Conservation (phyloP, 345 rosid species). For the Viola odorata region DNA sequence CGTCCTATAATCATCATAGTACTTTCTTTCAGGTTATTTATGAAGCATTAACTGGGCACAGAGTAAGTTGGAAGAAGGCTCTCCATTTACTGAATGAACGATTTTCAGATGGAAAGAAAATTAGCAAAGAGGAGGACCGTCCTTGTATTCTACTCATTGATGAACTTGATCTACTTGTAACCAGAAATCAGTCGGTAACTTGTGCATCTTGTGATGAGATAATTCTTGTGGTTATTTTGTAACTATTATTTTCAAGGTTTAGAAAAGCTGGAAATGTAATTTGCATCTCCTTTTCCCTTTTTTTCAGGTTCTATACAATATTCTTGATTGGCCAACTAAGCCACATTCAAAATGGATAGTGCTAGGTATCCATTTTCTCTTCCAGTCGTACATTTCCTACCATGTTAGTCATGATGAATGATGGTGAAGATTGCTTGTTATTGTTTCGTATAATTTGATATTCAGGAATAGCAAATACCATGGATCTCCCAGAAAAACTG, state of each 20-base stretch:
- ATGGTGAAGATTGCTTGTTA: not conserved
- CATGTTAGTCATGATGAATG: not conserved
- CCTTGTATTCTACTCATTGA: conserved; percentile 94
- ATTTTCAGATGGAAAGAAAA: conserved; percentile 61
- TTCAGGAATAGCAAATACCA: conserved; percentile 92
- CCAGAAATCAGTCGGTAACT: conserved; percentile 87
- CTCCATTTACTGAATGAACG: conserved; percentile 67
- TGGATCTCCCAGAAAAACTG: conserved; percentile 98
- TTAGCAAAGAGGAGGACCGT: conserved; percentile 50
- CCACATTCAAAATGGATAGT: conserved; percentile 78
- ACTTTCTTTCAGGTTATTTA: conserved; percentile 63
- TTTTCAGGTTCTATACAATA: conserved; percentile 69
- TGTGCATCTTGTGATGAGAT: conserved; percentile 11
- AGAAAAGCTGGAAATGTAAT: not conserved
- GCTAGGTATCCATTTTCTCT: conserved; percentile 38
- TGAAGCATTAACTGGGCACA: conserved; percentile 87
- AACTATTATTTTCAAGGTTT: not conserved
- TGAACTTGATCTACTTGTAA: conserved; percentile 93
- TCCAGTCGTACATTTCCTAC: not conserved
- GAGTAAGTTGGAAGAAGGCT: conserved; percentile 92
- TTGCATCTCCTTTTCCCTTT: conserved; percentile 7
- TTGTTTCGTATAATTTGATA: not conserved
- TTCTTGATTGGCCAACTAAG: conserved; percentile 95
- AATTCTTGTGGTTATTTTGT: not conserved
- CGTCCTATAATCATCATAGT: not conserved